Evolutionary conservation across 768 basidiomycete species (phyloP).

Genomic region (Calocybe gangraenosa): DNA sequence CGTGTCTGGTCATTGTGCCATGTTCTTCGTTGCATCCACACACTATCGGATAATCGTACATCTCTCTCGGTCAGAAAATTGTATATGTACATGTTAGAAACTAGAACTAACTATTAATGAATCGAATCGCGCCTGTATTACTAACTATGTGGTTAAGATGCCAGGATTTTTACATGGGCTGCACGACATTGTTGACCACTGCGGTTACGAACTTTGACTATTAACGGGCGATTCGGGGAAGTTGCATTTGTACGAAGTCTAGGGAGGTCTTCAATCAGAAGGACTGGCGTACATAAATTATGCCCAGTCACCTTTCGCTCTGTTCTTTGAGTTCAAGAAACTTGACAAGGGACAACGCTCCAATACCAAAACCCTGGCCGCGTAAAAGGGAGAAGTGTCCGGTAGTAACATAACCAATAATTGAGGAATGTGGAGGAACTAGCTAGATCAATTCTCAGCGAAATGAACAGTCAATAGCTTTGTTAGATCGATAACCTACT

Average conservation of each 20-base stretch:
- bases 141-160: constrained; percentile 9
- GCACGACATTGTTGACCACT: constrained; percentile 50
- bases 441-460: constrained; percentile 29
- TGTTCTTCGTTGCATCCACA: background rate
- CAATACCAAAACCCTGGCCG: constrained; percentile 77
- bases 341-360: constrained; percentile 56
- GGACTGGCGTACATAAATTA: background rate
- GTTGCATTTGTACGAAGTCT: constrained; percentile 25
- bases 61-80: no score
- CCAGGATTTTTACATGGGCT: constrained; percentile 37
- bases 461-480: background rate
- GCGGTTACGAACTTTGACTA: constrained; percentile 66
- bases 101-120: no score
- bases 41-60: constrained; percentile 6
- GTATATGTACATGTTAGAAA: no score
- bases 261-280: constrained; percentile 1
- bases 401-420: constrained; percentile 83
- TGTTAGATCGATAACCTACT: constrained; percentile 11
- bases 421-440: constrained; percentile 35
- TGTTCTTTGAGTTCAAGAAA: constrained; percentile 53
- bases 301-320: constrained; percentile 26
- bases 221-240: constrained; percentile 24
- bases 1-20: constrained; percentile 1
- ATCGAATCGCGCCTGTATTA: background rate
- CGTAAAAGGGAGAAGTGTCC: constrained; percentile 79